These are phyloP conservation scores for Paramecium sonneborni DNA, from an alignment of 73 alveolate genomes.

Conservation along the genomic window DNA sequence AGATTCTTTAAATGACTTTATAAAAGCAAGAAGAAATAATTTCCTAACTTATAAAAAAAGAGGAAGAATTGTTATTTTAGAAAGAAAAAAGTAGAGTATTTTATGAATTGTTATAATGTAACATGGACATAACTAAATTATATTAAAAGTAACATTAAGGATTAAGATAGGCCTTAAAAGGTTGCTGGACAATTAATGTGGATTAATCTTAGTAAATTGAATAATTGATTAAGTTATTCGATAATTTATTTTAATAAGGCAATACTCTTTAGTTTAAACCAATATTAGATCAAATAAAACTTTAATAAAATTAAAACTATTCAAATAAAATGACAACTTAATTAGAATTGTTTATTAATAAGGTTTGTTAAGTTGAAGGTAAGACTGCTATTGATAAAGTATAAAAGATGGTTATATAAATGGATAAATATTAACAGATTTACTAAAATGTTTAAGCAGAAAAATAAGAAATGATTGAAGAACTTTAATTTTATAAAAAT, in stretches of 20 bases:
- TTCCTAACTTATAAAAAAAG: not conserved
- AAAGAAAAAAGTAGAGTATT: not conserved
- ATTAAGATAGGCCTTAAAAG: not conserved
- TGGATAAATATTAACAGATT: not conserved
- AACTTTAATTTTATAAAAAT: not conserved
- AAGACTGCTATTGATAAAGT: not conserved
- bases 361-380: not conserved
- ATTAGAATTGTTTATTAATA: not conserved
- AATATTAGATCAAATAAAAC: not conserved
- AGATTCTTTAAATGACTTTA: not conserved
- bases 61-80: not conserved
- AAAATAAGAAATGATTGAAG: conserved; percentile 8
- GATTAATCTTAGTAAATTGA: not conserved
- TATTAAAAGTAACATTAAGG: conserved; percentile 9
- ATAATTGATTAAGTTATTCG: not conserved
- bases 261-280: not conserved
- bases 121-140: not conserved
- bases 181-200: not conserved
- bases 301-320: not conserved
- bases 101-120: not conserved
- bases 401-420: not conserved
- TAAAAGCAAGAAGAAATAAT: not conserved
- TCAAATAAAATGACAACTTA: not conserved
- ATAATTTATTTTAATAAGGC: not conserved
- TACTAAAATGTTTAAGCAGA: not conserved